A percentile compares a stretch with the other conserved stretches of the same genome.
These are phyloP conservation scores for Psilocybe mexicana DNA, from an alignment of 1,284 basidiomycete species.

Conservation along the genomic window DNA sequence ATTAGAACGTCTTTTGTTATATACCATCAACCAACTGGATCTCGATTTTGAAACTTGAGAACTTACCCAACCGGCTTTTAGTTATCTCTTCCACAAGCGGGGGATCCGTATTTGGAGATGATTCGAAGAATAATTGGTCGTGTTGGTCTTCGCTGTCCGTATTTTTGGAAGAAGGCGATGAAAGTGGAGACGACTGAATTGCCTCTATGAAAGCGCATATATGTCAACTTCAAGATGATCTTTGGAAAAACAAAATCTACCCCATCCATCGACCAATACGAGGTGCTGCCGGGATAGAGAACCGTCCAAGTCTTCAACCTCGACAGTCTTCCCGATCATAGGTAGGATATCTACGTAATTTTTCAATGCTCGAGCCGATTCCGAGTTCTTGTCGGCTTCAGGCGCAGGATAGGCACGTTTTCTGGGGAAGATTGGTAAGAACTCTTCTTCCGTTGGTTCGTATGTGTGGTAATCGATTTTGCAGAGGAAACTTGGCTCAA, in stretches of 20 bases:
- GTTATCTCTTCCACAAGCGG: slow-evolving; percentile 16
- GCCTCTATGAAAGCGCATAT: slow-evolving; percentile 19
- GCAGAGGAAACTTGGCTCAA: slow-evolving; percentile 22
- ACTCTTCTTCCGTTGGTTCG: slow-evolving; percentile 25
- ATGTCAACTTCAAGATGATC: not conserved
- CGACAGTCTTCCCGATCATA: slow-evolving; percentile 24
- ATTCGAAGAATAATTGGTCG: slow-evolving; percentile 24
- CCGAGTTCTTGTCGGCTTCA: not conserved
- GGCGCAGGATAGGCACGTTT: slow-evolving; percentile 23
- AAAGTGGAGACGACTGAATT: slow-evolving; percentile 34
- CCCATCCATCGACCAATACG: slow-evolving; percentile 57
- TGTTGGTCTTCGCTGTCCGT: slow-evolving; percentile 28
- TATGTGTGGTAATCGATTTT: slow-evolving; percentile 3
- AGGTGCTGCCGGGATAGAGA: slow-evolving; percentile 49
- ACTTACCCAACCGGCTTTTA: slow-evolving; percentile 21
- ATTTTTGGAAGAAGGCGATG: slow-evolving; percentile 33
- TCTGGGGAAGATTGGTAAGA: slow-evolving; percentile 48
- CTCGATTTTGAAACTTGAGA: not conserved
- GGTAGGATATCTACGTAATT: slow-evolving; percentile 30
- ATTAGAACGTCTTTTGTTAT: slow-evolving; percentile 19
- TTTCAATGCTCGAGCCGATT: slow-evolving; percentile 18
- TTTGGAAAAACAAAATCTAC: slow-evolving; percentile 35
- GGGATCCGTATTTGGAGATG: slow-evolving; percentile 25
- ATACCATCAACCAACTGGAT: not conserved
- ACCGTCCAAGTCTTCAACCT: slow-evolving; percentile 37